Percentiles rank a stretch among this genome's conserved stretches.
Evolutionary conservation across 1,139 yeast species (phyloP).

Genomic region (Debaryomyces udenii): DNA sequence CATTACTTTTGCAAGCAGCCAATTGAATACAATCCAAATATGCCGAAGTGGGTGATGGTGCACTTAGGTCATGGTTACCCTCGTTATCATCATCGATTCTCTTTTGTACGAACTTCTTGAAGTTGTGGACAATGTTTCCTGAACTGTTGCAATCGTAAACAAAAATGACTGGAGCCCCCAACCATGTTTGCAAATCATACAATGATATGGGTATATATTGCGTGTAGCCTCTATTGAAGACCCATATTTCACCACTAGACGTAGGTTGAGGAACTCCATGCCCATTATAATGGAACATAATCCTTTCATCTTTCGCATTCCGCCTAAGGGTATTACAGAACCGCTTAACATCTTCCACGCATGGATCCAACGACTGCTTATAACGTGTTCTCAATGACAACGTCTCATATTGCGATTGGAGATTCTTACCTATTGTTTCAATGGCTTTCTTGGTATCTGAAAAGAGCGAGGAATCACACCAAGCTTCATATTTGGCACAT

Average conservation of each 20-base stretch:
- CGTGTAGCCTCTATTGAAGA: constrained; percentile 93
- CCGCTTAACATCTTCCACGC: constrained; percentile 92
- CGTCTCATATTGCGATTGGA: constrained; percentile 89
- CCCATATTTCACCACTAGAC: constrained; percentile 98
- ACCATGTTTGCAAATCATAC: constrained; percentile 93
- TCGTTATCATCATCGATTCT: constrained; percentile 86
- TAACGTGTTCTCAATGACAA: constrained; percentile 85
- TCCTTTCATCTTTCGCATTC: constrained; percentile 88
- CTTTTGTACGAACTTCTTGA: constrained; percentile 87
- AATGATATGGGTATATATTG: constrained; percentile 95
- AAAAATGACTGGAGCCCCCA: constrained; percentile 96
- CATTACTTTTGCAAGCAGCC: constrained; percentile 91
- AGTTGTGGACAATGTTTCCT: constrained; percentile 89
- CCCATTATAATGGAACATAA: constrained; percentile 93
- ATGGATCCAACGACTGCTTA: constrained; percentile 90
- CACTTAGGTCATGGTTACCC: constrained; percentile 65
- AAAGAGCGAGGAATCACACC: constrained; percentile 88
- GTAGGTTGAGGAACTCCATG: constrained; percentile 99
- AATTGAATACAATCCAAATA: constrained; percentile 89
- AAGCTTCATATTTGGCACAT: constrained; percentile 89
- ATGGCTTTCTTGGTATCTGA: constrained; percentile 90
- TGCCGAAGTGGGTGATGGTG: constrained; percentile 68
- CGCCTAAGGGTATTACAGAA: constrained; percentile 87
- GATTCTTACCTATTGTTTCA: constrained; percentile 84
- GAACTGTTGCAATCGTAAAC: constrained; percentile 96